A percentile compares a stretch with the other conserved stretches of the same genome.
These are phyloP conservation scores for Alternaria sp. DNA, from an alignment of 2,329 filamentous ascomycete species.

Conservation along the genomic window DNA sequence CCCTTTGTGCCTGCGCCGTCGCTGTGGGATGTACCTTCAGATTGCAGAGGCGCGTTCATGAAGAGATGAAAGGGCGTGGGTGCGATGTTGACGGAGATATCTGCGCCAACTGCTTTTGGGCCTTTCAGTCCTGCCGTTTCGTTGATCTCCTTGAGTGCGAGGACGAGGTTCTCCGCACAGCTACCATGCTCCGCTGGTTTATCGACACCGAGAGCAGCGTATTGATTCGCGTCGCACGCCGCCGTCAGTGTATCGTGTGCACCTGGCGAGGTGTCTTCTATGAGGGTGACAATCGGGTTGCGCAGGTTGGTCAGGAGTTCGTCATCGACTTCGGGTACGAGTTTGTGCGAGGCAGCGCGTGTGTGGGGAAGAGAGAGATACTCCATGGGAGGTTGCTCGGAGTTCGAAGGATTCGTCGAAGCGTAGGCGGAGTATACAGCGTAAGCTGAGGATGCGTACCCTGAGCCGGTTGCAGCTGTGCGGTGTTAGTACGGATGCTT, in stretches of 20 bases:
- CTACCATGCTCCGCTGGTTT: constrained; percentile 55
- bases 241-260: constrained; percentile 57
- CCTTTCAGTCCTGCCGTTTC: constrained; percentile 55
- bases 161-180: constrained; percentile 58
- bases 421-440: constrained; percentile 58
- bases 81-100: constrained; percentile 56
- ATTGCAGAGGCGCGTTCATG: constrained; percentile 42
- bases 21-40: constrained; percentile 15
- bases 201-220: constrained; percentile 51
- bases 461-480: constrained; percentile 54
- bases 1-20: constrained; percentile 39
- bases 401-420: constrained; percentile 38
- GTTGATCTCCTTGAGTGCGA: constrained; percentile 57
- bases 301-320: constrained; percentile 55
- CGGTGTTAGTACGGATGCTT: neutral
- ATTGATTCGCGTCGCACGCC: constrained; percentile 55
- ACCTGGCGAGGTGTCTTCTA: constrained; percentile 54
- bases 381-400: constrained; percentile 52
- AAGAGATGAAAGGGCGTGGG: constrained; percentile 57
- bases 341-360: constrained; percentile 50
- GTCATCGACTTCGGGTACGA: constrained; percentile 52
- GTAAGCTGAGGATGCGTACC: constrained; percentile 56
- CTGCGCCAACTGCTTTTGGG: constrained; percentile 54
- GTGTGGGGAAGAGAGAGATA: constrained; percentile 57
- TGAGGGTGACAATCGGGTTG: constrained; percentile 54